Evolutionary conservation across 306 rosid genomes (phyloP), one percentile per base, ranked within the genome.

Genomic region (Begonia loranthoides): DNA sequence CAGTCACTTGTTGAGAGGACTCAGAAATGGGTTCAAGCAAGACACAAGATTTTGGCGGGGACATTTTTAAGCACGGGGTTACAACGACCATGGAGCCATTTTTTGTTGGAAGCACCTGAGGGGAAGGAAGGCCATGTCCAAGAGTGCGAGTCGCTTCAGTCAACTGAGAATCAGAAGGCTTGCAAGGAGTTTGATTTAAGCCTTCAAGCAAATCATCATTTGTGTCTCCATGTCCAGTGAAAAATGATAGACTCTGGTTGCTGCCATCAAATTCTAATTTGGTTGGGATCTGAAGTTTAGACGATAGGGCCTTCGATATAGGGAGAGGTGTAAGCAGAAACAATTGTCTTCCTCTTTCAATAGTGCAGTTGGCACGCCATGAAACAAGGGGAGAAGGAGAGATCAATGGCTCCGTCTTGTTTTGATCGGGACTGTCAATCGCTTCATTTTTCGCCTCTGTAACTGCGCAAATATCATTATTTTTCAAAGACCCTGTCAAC

Each of bases 341-440:
- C 74, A 92, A 54, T 44, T 86, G 94, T 61, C 93, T 80, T 65
- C 84, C 84, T 54, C 88, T 74, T 28, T 92, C 75, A 17, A 87
- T 73, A 3, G 84, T 76, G 57, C 99, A 76, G 36, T 87, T 68
- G 22, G 81, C 99, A 51, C 80, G 83, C 99, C 96, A 92, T 0
- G 94, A 86, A 52, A 92, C 99, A 40, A 92, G 93, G 13, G 99
- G 94, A 28, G 99, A 92, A 56, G 94, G 94, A 21, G 99, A 92
- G 33, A 92, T 66, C 52, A 85, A 53, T 10, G 72, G 68, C 41
- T 63, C 62, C 41, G 55, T 19, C 50, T 63, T 71, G 47, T 51
- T n/a, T 45, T 74, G 59, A 36, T 67, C 70, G 13, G 78, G 86
- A 70, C 80, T 68, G n/a, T 69, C 73, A 52, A 17, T 28, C 21